Evolutionary conservation across 2,329 filamentous ascomycete genomes (phyloP), one percentile per base, ranked within the genome.

Genomic region (Trichoderma asperellum): DNA sequence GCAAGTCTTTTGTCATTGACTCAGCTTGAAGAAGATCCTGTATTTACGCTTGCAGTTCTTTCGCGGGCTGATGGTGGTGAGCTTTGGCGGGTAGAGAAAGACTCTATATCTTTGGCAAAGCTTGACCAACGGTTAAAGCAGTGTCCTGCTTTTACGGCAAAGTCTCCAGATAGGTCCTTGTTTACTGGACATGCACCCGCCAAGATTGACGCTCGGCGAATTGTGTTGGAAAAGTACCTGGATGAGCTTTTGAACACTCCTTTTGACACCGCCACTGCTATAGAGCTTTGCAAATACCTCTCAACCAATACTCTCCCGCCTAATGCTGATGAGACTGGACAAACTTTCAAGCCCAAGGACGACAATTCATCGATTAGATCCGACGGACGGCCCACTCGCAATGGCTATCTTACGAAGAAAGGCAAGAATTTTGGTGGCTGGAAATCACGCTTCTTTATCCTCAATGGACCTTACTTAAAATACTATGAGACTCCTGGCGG

Each of bases 401-500:
- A 90, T 76, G 96, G 96, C 10, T 99, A 98, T 79, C 83, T 99
- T 61, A 98, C 96, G 2, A 99, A 99, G 83, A 89, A 92, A 74
- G 96, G 96, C 60, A 99, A 99, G 84, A 98, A 98, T 76, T 99
- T 99, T 81, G 96, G 96, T 63, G 96, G 96, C 60, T 99, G 96
- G 96, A 99, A 99, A 81, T 94, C 94, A 12, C 82, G 88, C 40
- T 89, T 88, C 76, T 90, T 90, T 75, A 81, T 88, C 27, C 82
- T 89, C 14, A 86, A 88, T 64, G 86, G 87, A 0, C 86, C 86
- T n/a, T 80, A 83, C 10, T 76, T 99, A 75, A 94, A 92, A 75
- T 99, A 99, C 78, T 98, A 92, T 75, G 96, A 99, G 80, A 89
- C 91, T 2, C 94, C 93, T 3, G 94, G 95, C 60, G 96, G 96